Base-by-base conservation (phyloP, 805 yeast genomes). In the Dipodascus albidus region DNA sequence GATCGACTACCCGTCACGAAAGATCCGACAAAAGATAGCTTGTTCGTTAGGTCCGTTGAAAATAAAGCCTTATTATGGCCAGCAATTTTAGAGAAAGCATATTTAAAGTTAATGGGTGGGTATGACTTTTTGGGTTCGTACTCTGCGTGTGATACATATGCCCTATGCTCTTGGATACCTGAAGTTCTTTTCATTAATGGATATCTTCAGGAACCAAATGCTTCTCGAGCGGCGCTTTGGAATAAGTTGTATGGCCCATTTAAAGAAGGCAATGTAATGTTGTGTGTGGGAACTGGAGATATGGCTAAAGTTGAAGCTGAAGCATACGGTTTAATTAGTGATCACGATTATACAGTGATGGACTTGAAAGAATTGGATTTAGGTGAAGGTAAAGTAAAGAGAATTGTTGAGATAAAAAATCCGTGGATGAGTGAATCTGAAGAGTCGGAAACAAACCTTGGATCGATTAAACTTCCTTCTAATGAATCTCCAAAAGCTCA, bases 21-120 rank as follows among this genome's bases (percentile, higher is more conserved):
- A 38, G 33, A 53, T 47, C 2, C 33, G 24, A 20, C 56, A 53
- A 19, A 48, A 24, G 41, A 54, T 52, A 42, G 57, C 50, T 57
- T 74, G 27, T 67, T 68, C 23, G 72, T 76, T 9, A 63, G 66
- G 20, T 76, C 80, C 2, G 54, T 58, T 2, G 53, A 69, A 1
- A 66, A 71, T 54, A 63, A 59, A 2, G 33, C 57, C 0, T 58
- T 78, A 2, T 59, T 58, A 2, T 82, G 88, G 85, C 90, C 90
- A 0, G 84, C 87, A 0, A 59, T 87, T n/a, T 58, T 86, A 0
- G 96, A 89, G 64, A 82, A 85, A 60, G 93, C 95, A 0, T 85
- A 79, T 61, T 68, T 88, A 55, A 78, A 79, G 59, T 64, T 83
- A 0, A 66, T 74, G 67, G 79, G 80, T 1, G 84, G 87, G 2